Conservation (phyloP, 495 filamentous ascomycete genomes). For the Aspergillus panamensis region DNA sequence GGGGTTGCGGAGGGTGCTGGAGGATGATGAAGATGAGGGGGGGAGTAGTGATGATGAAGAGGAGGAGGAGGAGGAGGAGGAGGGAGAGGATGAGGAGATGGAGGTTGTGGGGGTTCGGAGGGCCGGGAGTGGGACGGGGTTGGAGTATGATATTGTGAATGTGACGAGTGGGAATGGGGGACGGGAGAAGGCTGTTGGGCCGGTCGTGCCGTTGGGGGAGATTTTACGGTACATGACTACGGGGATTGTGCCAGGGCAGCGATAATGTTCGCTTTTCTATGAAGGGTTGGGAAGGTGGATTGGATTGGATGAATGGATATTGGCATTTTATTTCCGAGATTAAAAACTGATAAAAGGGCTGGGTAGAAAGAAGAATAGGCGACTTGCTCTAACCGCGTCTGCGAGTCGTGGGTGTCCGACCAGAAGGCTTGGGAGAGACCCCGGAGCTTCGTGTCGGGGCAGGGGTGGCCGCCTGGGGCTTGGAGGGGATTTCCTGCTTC, state of each 20-base stretch:
- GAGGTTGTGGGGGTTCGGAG: slow-evolving; percentile 41
- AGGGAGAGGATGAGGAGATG: slow-evolving; percentile 55
- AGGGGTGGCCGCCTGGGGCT: slow-evolving; percentile 34
- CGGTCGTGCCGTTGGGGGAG: slow-evolving; percentile 44
- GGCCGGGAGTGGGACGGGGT: slow-evolving; percentile 27
- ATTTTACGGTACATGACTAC: slow-evolving; percentile 55
- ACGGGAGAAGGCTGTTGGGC: slow-evolving; percentile 32
- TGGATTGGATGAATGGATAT: background rate
- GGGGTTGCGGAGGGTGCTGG: slow-evolving; percentile 56
- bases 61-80: slow-evolving; percentile 38
- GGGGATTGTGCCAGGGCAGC: slow-evolving; percentile 39
- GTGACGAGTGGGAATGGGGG: slow-evolving; percentile 15
- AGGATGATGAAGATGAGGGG: slow-evolving; percentile 48
- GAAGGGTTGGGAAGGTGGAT: background rate
- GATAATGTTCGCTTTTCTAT: background rate
- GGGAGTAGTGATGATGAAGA: slow-evolving; percentile 39
- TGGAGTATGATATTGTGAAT: slow-evolving; percentile 48
- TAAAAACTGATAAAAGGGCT: background rate
- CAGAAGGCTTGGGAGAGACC: slow-evolving; percentile 28
- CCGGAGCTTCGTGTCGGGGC: slow-evolving; percentile 27
- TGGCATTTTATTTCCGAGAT: background rate
- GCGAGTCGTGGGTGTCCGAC: slow-evolving; percentile 45
- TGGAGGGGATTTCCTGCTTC: slow-evolving; percentile 26
- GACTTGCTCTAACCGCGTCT: slow-evolving; percentile 41
- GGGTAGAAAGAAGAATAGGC: slow-evolving; percentile 6